Percentiles rank a stretch among this genome's conserved stretches.
Conservation (phyloP, 1,284 basidiomycete genomes). For the Rhodotorula sp. region DNA sequence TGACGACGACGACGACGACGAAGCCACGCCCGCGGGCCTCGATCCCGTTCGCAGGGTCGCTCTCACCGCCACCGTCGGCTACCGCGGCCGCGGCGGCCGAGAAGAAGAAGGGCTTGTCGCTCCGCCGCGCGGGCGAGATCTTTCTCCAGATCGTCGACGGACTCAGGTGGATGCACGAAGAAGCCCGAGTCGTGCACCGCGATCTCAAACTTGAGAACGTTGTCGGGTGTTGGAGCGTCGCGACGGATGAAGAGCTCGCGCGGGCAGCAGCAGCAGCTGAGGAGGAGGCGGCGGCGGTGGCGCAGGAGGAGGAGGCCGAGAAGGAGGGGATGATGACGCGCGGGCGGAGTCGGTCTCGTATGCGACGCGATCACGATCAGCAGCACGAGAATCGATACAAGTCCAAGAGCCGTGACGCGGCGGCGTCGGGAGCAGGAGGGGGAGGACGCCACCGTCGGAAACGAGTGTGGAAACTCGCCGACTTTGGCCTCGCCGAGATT, state of each 20-base stretch:
- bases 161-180: conserved; percentile 79
- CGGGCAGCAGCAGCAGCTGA: neutral
- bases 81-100: neutral
- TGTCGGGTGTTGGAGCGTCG: conserved; percentile 56
- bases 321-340: neutral
- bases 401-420: neutral
- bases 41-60: conserved; percentile 13
- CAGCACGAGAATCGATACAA: neutral
- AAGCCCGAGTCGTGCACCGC: conserved; percentile 74
- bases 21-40: conserved; percentile 1
- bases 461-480: conserved; percentile 56
- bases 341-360: neutral
- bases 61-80: neutral
- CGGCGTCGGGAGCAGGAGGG: neutral
- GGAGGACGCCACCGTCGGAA: neutral
- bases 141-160: conserved; percentile 87
- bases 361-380: neutral
- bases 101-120: conserved; percentile 22
- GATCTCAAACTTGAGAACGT: conserved; percentile 98
- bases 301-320: neutral
- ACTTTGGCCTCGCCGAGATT: conserved; percentile 73
- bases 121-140: conserved; percentile 69
- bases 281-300: neutral
- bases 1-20: neutral
- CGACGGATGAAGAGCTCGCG: neutral